A percentile compares a stretch with the other conserved stretches of the same genome.
These are phyloP conservation scores for Fusarium concolor DNA, from an alignment of 2,329 filamentous ascomycete genomes.

Conservation along the genomic window DNA sequence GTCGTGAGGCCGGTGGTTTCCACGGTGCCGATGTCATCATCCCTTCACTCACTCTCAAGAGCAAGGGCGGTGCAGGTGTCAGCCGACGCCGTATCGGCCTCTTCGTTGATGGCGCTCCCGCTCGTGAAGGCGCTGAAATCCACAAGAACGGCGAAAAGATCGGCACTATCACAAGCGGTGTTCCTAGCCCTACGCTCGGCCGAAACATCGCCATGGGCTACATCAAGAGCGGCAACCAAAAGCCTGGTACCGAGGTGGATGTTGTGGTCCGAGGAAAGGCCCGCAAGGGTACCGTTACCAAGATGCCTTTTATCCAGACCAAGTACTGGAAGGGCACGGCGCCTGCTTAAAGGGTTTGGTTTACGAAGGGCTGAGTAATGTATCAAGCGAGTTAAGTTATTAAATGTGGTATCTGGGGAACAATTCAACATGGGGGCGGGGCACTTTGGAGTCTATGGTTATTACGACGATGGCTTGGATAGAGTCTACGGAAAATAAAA, in stretches of 20 bases:
- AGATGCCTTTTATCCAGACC: constrained; percentile 88
- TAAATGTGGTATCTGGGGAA: constrained; percentile 24
- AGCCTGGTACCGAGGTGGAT: constrained; percentile 83
- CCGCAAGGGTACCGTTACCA: constrained; percentile 79
- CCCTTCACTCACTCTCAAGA: constrained; percentile 77
- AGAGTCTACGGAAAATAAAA: constrained; percentile 14
- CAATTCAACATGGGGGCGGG: constrained; percentile 34
- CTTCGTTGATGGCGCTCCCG: constrained; percentile 85
- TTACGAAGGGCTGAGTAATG: constrained; percentile 6
- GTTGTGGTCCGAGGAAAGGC: constrained; percentile 82
- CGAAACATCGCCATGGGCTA: constrained; percentile 98
- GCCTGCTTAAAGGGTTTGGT: constrained; percentile 14
- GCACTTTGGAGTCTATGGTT: constrained; percentile 23
- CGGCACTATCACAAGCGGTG: constrained; percentile 87
- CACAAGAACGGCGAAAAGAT: constrained; percentile 74
- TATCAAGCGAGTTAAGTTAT: constrained; percentile 28
- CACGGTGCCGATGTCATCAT: constrained; percentile 85
- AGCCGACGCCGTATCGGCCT: constrained; percentile 82
- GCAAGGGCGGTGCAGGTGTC: constrained; percentile 78
- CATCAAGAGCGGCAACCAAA: constrained; percentile 82
- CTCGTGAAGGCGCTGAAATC: constrained; percentile 88
- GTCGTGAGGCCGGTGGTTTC: constrained; percentile 77
- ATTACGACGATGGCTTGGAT: constrained; percentile 3
- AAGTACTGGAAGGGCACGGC: constrained; percentile 70
- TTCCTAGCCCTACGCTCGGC: constrained; percentile 85